Evolutionary conservation across 768 basidiomycete genomes (phyloP).

Genomic region (Rhodotorula paludigena): DNA sequence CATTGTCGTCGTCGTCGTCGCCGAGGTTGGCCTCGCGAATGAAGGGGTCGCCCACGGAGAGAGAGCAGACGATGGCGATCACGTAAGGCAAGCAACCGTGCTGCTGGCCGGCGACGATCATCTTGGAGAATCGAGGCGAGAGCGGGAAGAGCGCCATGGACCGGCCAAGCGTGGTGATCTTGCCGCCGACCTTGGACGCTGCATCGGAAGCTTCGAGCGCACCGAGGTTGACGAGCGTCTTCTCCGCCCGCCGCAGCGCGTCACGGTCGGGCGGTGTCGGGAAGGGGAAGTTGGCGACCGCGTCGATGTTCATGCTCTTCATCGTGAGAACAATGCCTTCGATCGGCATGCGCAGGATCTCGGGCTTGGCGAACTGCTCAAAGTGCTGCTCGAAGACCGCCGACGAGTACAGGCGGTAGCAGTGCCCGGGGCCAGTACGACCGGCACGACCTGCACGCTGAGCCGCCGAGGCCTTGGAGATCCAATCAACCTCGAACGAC

Average conservation of each 20-base stretch:
- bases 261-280: constrained; percentile 85
- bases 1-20: constrained; percentile 52
- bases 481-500: constrained; percentile 86
- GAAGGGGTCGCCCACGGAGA: constrained; percentile 95
- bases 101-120: constrained; percentile 79
- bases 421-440: constrained; percentile 95
- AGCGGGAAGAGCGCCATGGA: constrained; percentile 91
- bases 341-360: constrained; percentile 91
- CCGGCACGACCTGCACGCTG: constrained; percentile 96
- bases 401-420: constrained; percentile 93
- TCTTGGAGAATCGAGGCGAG: constrained; percentile 88
- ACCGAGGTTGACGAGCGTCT: constrained; percentile 70
- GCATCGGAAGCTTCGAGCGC: constrained; percentile 56
- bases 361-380: constrained; percentile 76
- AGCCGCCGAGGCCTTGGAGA: constrained; percentile 87
- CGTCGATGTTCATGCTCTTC: constrained; percentile 98
- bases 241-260: constrained; percentile 74
- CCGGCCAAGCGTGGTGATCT: constrained; percentile 83
- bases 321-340: constrained; percentile 95
- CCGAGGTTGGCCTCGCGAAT: constrained; percentile 64
- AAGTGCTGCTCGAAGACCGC: constrained; percentile 92
- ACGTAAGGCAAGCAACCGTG: constrained; percentile 89
- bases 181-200: constrained; percentile 51
- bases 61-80: constrained; percentile 78
- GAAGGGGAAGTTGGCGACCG: constrained; percentile 95